These are phyloP conservation scores for Fusarium musae DNA, from an alignment of 2,329 filamentous ascomycete species.

Conservation along the genomic window DNA sequence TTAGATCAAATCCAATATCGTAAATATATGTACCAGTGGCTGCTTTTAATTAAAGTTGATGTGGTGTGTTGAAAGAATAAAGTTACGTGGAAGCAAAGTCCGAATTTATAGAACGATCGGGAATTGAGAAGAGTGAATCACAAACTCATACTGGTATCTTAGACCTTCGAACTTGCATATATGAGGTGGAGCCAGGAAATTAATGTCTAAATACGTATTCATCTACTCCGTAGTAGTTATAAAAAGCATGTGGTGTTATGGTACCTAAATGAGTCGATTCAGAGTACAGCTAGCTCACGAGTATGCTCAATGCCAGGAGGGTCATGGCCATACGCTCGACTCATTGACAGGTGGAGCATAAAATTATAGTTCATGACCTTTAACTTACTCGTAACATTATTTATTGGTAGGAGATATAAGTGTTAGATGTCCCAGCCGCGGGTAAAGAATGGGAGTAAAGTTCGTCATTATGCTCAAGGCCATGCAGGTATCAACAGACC, in stretches of 20 bases:
- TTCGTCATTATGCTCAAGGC: fast-evolving
- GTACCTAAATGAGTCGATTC: no score
- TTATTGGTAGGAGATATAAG: background rate
- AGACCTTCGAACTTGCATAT: no score
- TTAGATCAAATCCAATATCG: background rate
- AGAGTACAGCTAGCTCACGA: background rate
- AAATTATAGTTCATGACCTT: no score
- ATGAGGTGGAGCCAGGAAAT: no score
- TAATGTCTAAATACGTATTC: no score
- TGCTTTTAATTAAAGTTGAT: fast-evolving
- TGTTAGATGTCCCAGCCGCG: fast-evolving
- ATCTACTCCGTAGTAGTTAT: no score
- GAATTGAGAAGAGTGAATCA: background rate
- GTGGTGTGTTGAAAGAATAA: background rate
- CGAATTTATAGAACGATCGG: background rate
- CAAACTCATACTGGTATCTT: background rate
- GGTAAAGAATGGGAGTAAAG: background rate
- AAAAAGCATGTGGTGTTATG: no score
- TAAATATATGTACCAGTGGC: background rate
- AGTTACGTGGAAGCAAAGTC: background rate
- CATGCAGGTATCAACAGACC: background rate
- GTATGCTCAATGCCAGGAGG: background rate
- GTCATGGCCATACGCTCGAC: background rate
- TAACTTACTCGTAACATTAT: background rate
- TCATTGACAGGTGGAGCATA: fast-evolving